Percentiles rank a stretch among this genome's conserved stretches.
These are phyloP conservation scores for Aegilops umbellulata DNA, from an alignment of 176 grass and related monocot species.

Conservation along the genomic window DNA sequence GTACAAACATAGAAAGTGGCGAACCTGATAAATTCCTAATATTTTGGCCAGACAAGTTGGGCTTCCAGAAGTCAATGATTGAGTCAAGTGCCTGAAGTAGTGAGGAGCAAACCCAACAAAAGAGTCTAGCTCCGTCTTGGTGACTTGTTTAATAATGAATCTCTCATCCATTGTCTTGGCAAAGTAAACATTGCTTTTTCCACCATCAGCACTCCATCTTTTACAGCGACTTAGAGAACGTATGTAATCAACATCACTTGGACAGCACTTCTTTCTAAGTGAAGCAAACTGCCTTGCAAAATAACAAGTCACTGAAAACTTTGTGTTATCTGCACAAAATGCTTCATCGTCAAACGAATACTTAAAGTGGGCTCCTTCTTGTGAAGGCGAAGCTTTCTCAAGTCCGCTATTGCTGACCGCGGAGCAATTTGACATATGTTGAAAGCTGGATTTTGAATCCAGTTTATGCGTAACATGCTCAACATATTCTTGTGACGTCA, in stretches of 20 bases:
- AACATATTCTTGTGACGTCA: conserved; percentile 62
- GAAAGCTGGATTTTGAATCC: conserved; percentile 20
- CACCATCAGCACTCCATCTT: conserved; percentile 85
- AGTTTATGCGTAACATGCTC: conserved; percentile 39
- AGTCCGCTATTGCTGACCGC: background rate
- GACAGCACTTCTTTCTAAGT: conserved; percentile 74
- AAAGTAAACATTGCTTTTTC: conserved; percentile 99
- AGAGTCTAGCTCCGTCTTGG: conserved; percentile 89
- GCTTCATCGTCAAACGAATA: conserved; percentile 70
- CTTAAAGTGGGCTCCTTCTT: conserved; percentile 61
- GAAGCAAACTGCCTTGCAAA: conserved; percentile 78
- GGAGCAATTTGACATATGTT: conserved; percentile 20
- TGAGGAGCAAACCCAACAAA: conserved; percentile 86
- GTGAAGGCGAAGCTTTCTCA: conserved; percentile 44
- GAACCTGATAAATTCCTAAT: conserved; percentile 93
- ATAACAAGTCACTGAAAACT: conserved; percentile 87
- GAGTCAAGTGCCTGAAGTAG: conserved; percentile 74
- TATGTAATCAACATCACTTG: conserved; percentile 71
- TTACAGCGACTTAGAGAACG: conserved; percentile 79
- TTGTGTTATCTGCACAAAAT: conserved; percentile 62
- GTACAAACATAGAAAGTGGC: background rate
- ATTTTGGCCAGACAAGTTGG: conserved; percentile 85
- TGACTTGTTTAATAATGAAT: conserved; percentile 91
- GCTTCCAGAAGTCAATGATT: conserved; percentile 62
- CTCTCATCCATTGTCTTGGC: conserved; percentile 91